A percentile compares a stretch with the other conserved stretches of the same genome.
Conservation (phyloP, 1,284 basidiomycete species). For the Puccinia sorghi region DNA sequence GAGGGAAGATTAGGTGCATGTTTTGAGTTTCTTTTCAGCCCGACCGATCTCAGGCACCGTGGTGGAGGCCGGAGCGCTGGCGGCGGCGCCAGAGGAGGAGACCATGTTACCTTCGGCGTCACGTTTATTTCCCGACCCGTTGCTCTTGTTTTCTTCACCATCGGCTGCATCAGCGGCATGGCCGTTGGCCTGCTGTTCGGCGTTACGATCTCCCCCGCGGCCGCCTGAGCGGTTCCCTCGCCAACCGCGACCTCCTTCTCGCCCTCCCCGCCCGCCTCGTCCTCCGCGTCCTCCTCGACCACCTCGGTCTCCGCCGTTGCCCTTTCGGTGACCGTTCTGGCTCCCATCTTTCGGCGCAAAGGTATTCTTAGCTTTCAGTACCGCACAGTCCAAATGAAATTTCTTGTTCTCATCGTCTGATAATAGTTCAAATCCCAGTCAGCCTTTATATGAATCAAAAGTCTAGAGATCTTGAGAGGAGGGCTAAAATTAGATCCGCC, state of each 20-base stretch:
- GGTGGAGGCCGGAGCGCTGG: conserved; percentile 5
- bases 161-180: not conserved
- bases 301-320: conserved; percentile 18
- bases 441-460: not conserved
- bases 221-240: not conserved
- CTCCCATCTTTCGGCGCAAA: conserved; percentile 23
- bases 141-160: conserved; percentile 15
- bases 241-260: conserved; percentile 4
- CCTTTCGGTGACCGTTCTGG: not conserved
- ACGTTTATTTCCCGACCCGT: conserved; percentile 20
- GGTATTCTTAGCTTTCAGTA: conserved; percentile 14
- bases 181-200: conserved; percentile 19
- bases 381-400: conserved; percentile 41
- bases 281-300: conserved; percentile 3
- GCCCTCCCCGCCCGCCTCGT: conserved; percentile 9
- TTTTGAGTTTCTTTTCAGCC: conserved; percentile 48
- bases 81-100: conserved; percentile 24
- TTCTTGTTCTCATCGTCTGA: conserved; percentile 33
- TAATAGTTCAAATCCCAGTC: not conserved
- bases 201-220: conserved; percentile 33
- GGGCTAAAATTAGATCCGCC: too few relatives aligned
- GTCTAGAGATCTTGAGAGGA: too few relatives aligned
- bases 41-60: conserved; percentile 49
- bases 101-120: conserved; percentile 50
- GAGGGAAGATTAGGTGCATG: not conserved